A percentile compares a stretch with the other conserved stretches of the same genome.
phyloP scores from a whole-genome alignment of 106 monocot genomes.

The Vanilla planifolia region DNA sequence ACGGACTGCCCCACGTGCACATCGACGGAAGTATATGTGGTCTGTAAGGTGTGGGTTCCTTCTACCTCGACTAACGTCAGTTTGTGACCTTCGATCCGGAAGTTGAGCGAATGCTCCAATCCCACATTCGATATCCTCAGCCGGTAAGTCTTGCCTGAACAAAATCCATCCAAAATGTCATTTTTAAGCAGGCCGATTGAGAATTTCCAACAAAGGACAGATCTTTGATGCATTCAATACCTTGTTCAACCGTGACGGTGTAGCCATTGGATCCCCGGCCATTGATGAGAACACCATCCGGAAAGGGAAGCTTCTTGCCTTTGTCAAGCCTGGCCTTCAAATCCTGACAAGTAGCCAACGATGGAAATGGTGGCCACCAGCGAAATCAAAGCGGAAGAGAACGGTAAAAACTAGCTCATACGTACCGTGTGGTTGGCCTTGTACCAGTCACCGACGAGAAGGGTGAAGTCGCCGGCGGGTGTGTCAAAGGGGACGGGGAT shows the following conservation, averaged over 20 bases:
- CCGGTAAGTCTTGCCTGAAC: constrained; percentile 77
- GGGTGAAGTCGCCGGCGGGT: constrained; percentile 58
- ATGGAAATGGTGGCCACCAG: not conserved
- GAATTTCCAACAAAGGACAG: too few species aligned
- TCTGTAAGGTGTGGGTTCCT: constrained; percentile 84
- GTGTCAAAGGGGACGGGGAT: constrained; percentile 62
- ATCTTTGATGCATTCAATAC: too few species aligned
- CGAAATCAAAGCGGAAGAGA: not conserved
- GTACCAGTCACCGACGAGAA: constrained; percentile 73
- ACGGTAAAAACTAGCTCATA: not conserved
- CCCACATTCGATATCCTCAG: constrained; percentile 87
- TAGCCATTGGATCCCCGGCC: constrained; percentile 50
- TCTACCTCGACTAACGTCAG: constrained; percentile 82
- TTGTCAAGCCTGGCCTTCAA: constrained; percentile 46
- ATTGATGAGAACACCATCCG: constrained; percentile 78
- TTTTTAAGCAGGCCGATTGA: too few species aligned
- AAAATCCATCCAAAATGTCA: too few species aligned
- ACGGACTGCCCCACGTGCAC: constrained; percentile 75
- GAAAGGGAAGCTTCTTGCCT: constrained; percentile 50
- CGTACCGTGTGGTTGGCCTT: constrained; percentile 55
- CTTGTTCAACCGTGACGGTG: constrained; percentile 57
- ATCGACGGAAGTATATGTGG: constrained; percentile 50
- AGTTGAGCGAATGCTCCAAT: constrained; percentile 62
- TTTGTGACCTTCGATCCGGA: constrained; percentile 60
- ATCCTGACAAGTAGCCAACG: constrained; percentile 13